These are phyloP conservation scores for Aspergillus piperis DNA, from an alignment of 2,329 filamentous ascomycete species.

Conservation along the genomic window DNA sequence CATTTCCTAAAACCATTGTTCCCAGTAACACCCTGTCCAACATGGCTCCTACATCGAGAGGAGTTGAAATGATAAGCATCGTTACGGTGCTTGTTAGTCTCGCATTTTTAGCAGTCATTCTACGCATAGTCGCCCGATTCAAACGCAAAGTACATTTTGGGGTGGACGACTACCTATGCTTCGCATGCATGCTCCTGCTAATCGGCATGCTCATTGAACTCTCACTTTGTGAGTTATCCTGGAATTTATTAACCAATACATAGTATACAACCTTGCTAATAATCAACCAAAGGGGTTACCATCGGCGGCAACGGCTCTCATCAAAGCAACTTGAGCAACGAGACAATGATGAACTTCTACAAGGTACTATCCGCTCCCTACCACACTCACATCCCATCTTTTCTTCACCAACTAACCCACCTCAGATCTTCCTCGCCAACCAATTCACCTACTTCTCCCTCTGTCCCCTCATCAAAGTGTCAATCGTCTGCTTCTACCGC, in stretches of 20 bases:
- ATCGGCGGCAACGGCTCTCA: constrained; percentile 36
- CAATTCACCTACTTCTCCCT: constrained; percentile 39
- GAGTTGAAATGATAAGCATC: constrained; percentile 33
- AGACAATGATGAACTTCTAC: constrained; percentile 32
- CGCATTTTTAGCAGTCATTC: constrained; percentile 26
- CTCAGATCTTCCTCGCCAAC: constrained; percentile 37
- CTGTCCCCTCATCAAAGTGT: constrained; percentile 36
- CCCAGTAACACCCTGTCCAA: not conserved
- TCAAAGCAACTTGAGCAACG: constrained; percentile 18
- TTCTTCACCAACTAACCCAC: not conserved
- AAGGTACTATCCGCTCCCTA: constrained; percentile 24
- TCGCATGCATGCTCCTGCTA: constrained; percentile 28
- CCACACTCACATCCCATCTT: not conserved
- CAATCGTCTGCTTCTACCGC: constrained; percentile 39
- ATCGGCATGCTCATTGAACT: constrained; percentile 35
- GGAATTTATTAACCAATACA: too few species aligned
- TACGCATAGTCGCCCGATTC: constrained; percentile 31
- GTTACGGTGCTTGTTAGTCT: constrained; percentile 33
- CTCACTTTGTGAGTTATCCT: constrained; percentile 28
- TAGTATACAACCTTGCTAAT: constrained; percentile 11
- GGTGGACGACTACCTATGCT: constrained; percentile 35
- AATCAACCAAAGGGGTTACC: constrained; percentile 28
- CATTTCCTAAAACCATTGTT: not conserved
- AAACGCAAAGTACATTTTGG: constrained; percentile 32
- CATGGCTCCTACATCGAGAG: constrained; percentile 31